A percentile compares a stretch with the other conserved stretches of the same genome.
Conservation (phyloP, 2,329 filamentous ascomycete species). For the Ceratocystis ficicola region DNA sequence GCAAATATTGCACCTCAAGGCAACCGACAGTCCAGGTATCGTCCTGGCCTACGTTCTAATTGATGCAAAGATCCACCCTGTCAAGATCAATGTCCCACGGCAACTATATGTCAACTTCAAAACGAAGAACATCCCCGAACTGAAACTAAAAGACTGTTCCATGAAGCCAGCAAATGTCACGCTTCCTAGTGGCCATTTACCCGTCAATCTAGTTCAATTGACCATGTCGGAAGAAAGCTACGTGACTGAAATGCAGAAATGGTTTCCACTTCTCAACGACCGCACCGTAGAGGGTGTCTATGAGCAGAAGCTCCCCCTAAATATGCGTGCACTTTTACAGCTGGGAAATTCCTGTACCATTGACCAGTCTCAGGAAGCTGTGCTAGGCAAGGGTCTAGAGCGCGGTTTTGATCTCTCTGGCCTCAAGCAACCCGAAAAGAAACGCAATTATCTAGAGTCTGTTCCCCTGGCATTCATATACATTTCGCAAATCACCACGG, state of each 20-base stretch:
- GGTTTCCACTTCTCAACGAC: constrained; percentile 23
- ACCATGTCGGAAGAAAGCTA: constrained; percentile 82
- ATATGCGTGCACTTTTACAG: constrained; percentile 74
- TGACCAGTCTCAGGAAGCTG: constrained; percentile 78
- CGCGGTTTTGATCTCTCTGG: constrained; percentile 80
- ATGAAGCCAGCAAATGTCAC: constrained; percentile 91
- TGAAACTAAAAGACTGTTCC: constrained; percentile 64
- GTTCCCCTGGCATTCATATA: constrained; percentile 73
- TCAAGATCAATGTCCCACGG: constrained; percentile 81
- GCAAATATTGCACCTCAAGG: constrained; percentile 81
- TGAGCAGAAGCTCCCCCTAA: constrained; percentile 81
- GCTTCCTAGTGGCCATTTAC: constrained; percentile 87
- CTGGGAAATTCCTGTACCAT: constrained; percentile 88
- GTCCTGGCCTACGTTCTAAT: constrained; percentile 85
- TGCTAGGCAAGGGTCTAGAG: constrained; percentile 83
- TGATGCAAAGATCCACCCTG: constrained; percentile 74
- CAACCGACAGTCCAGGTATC: constrained; percentile 73
- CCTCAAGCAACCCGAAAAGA: constrained; percentile 55
- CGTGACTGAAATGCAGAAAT: constrained; percentile 53
- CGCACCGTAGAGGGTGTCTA: constrained; percentile 78
- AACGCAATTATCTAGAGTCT: constrained; percentile 58
- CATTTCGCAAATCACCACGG: constrained; percentile 81
- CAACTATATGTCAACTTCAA: constrained; percentile 89
- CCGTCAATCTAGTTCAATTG: constrained; percentile 86
- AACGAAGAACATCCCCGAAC: constrained; percentile 71